Percentiles rank a stretch among this genome's conserved stretches.
These are phyloP conservation scores for Coemansia sp. DNA, from an alignment of 192 early-diverging fungal species.

Conservation along the genomic window DNA sequence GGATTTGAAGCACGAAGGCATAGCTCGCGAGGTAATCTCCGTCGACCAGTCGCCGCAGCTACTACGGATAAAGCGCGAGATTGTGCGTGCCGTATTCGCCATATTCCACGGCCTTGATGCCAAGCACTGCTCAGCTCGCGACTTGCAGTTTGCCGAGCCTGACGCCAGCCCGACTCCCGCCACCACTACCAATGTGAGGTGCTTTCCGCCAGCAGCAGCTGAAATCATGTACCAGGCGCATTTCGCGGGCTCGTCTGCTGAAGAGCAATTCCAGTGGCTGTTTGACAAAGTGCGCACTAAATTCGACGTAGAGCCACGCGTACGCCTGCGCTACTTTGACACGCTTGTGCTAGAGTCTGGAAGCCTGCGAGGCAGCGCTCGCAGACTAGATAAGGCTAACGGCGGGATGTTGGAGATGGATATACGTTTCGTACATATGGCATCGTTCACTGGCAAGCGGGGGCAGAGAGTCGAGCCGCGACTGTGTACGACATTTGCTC, in stretches of 20 bases:
- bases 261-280: slow-evolving; percentile 36
- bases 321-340: slow-evolving; percentile 33
- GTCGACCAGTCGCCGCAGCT: slow-evolving; percentile 13
- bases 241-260: slow-evolving; percentile 14
- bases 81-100: slow-evolving; percentile 20
- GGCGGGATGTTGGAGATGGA: neutral
- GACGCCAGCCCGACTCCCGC: neutral
- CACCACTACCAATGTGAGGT: neutral
- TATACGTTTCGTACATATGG: slow-evolving; percentile 6
- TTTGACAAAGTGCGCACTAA: slow-evolving; percentile 3
- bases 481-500: slow-evolving; percentile 6
- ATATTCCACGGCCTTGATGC: slow-evolving; percentile 21
- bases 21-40: neutral
- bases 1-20: neutral
- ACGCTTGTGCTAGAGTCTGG: slow-evolving; percentile 24
- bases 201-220: slow-evolving; percentile 20
- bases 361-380: neutral
- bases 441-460: neutral
- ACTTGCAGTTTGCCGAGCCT: slow-evolving; percentile 26
- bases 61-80: neutral
- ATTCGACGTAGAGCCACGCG: slow-evolving; percentile 19
- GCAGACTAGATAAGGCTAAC: neutral
- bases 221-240: slow-evolving; percentile 25
- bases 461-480: slow-evolving; percentile 15
- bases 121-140: slow-evolving; percentile 13